A percentile compares a stretch with the other conserved stretches of the same genome.
Evolutionary conservation across 345 rosid species (phyloP).

Genomic region (Odontarrhena argentea): DNA sequence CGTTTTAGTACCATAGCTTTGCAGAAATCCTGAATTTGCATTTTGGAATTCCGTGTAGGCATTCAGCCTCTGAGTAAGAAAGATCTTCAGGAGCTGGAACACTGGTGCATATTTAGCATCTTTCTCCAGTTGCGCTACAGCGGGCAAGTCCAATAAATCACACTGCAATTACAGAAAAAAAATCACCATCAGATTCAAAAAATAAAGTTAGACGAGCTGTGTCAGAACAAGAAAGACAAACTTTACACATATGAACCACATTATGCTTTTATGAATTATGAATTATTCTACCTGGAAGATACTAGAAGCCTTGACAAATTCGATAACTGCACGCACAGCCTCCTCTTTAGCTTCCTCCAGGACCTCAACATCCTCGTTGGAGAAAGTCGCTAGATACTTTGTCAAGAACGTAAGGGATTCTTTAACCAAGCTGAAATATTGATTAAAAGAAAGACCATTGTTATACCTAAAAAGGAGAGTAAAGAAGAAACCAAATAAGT

Average conservation of each 20-base stretch:
- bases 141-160: constrained; percentile 89
- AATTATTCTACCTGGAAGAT: constrained; percentile 72
- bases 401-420: constrained; percentile 77
- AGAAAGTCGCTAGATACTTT: constrained; percentile 83
- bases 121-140: constrained; percentile 78
- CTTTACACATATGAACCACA: constrained; percentile 4
- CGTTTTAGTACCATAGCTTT: constrained; percentile 62
- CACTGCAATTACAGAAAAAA: constrained; percentile 58
- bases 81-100: constrained; percentile 83
- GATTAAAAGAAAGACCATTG: constrained; percentile 14
- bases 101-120: constrained; percentile 68
- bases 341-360: constrained; percentile 90
- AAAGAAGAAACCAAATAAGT: not conserved
- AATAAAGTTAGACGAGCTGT: not conserved
- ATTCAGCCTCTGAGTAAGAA: constrained; percentile 75
- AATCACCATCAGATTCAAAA: no score
- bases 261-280: constrained; percentile 1
- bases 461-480: not conserved
- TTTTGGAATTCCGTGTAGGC: constrained; percentile 76
- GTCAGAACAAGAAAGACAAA: constrained; percentile 22
- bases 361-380: constrained; percentile 61
- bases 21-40: constrained; percentile 66
- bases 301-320: constrained; percentile 88
- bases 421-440: constrained; percentile 59
- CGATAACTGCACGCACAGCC: constrained; percentile 71